Evolutionary conservation across 169 alveolate genomes (phyloP).

Genomic region (Ichthyophthirius multifiliis): DNA sequence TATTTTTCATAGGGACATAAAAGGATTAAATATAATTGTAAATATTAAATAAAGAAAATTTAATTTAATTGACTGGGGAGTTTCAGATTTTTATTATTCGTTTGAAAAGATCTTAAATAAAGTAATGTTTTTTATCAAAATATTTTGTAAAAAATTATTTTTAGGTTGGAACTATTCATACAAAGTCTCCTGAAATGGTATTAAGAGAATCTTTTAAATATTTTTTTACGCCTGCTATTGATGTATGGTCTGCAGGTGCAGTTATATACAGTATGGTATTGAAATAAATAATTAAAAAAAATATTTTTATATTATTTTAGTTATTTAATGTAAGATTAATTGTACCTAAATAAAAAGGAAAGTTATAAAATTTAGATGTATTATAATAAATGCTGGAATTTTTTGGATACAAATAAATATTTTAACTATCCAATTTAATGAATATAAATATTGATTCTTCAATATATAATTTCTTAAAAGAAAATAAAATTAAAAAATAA

Average conservation of each 20-base stretch:
- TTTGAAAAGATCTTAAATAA: not conserved
- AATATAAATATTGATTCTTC: not conserved
- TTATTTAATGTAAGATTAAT: not conserved
- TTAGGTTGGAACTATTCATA: not conserved
- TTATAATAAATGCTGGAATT: not conserved
- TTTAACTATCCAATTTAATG: not conserved
- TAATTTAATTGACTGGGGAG: not conserved
- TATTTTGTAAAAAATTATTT: no score
- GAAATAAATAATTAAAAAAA: not conserved
- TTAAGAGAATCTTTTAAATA: not conserved
- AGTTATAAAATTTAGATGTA: not conserved
- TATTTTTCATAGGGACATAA: not conserved
- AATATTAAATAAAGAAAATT: not conserved
- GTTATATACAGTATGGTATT: not conserved
- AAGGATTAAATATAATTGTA: not conserved
- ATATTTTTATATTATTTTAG: not conserved
- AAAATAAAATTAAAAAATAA: not conserved
- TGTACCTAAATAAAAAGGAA: not conserved
- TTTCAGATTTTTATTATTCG: not conserved
- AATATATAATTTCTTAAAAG: not conserved
- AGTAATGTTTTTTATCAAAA: not conserved
- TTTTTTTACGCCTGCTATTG: not conserved
- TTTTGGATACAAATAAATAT: not conserved
- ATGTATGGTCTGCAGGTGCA: not conserved
- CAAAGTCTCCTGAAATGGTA: not conserved